These are phyloP conservation scores for Trichoderma arundinaceum DNA, from an alignment of 2,329 filamentous ascomycete genomes.

Conservation along the genomic window DNA sequence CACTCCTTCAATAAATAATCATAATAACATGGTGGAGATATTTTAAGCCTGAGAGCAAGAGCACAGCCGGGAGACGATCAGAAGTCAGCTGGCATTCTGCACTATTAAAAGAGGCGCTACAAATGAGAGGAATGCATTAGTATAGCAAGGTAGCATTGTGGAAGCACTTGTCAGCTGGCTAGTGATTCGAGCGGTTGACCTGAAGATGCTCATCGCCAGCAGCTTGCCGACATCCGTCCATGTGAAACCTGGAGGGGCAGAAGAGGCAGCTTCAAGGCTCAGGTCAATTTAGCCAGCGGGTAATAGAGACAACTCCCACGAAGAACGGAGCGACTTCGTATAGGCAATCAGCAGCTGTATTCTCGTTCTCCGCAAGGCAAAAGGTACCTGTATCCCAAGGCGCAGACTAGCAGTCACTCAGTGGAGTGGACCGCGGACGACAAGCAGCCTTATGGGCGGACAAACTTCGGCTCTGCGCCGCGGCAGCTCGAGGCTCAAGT, in stretches of 20 bases:
- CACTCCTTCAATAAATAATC: not conserved
- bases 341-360: not conserved
- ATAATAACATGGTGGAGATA: not conserved
- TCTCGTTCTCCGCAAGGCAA: conserved; percentile 11
- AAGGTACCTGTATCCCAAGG: not conserved
- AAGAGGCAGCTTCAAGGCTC: not conserved
- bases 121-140: conserved; percentile 14
- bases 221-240: conserved; percentile 8
- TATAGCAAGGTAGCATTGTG: not conserved
- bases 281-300: conserved; percentile 11
- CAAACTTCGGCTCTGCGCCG: conserved; percentile 33
- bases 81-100: not conserved
- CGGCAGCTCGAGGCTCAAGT: conserved; percentile 27
- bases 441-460: conserved; percentile 27
- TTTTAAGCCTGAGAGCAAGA: not conserved
- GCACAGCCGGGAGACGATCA: not conserved
- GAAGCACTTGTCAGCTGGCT: not conserved
- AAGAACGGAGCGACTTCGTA: not conserved
- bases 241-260: conserved; percentile 7
- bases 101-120: conserved; percentile 4
- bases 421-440: not conserved
- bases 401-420: conserved; percentile 2
- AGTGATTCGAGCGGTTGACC: conserved; percentile 11
- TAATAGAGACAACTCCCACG: not conserved
- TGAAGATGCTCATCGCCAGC: conserved; percentile 15